phyloP scores from a whole-genome alignment of 805 yeast genomes.

The Kuraishia hungarica region DNA sequence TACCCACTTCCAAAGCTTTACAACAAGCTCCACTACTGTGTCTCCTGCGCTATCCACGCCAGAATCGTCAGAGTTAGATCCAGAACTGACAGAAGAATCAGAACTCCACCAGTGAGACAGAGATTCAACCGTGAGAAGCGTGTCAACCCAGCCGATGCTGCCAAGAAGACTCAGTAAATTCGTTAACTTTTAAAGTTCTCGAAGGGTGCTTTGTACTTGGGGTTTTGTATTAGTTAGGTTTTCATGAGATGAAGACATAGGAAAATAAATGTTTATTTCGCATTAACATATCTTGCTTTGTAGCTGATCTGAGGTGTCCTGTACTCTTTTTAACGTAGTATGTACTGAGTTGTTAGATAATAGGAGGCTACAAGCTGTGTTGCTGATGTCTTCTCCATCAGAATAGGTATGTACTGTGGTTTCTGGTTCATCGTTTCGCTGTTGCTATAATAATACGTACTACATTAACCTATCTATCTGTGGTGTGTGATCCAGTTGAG shows the following conservation, averaged over 20 bases:
- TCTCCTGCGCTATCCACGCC: constrained; percentile 99
- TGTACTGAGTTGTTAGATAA: too few species aligned
- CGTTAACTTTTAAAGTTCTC: not conserved
- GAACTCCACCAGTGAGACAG: constrained; percentile 99
- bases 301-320: too few species aligned
- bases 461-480: too few species aligned
- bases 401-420: too few species aligned
- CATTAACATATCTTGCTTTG: not conserved
- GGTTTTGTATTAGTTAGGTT: not conserved
- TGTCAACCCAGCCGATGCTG: constrained; percentile 96
- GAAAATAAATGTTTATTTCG: not conserved
- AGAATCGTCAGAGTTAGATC: constrained; percentile 99
- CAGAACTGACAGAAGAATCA: constrained; percentile 95
- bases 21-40: constrained; percentile 99
- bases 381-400: too few species aligned
- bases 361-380: too few species aligned
- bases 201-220: not conserved
- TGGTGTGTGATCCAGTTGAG: too few species aligned
- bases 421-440: too few species aligned
- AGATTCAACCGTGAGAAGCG: constrained; percentile 96
- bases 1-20: constrained; percentile 99
- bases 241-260: not conserved
- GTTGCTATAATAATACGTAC: too few species aligned
- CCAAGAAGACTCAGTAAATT: constrained; percentile 64
- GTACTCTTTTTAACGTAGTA: too few species aligned